phyloP scores from a whole-genome alignment of 2,329 filamentous ascomycete genomes.

The Trichothecium roseum region DNA sequence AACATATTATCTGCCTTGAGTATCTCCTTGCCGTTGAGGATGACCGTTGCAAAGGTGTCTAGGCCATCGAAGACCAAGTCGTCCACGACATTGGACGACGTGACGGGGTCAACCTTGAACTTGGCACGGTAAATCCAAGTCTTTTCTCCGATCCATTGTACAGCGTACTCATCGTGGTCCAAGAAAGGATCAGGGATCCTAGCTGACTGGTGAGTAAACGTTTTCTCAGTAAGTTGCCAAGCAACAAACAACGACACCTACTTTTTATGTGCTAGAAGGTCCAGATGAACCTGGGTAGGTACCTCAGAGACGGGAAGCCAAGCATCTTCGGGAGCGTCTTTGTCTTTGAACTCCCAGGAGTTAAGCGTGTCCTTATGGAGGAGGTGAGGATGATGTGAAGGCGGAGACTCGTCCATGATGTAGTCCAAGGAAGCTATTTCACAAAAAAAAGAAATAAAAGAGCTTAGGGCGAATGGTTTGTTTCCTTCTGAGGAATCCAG shows the following conservation, averaged over 20 bases:
- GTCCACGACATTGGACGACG: not conserved
- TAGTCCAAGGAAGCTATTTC: not conserved
- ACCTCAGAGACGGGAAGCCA: conserved; percentile 22
- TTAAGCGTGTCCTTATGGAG: not conserved
- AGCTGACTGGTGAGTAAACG: not conserved
- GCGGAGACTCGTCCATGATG: conserved; percentile 1
- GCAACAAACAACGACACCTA: conserved; percentile 6
- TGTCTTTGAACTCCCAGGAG: conserved; percentile 12
- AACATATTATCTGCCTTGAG: conserved; percentile 55
- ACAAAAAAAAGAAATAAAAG: no score
- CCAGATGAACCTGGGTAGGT: conserved; percentile 24
- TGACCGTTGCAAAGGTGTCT: conserved; percentile 52
- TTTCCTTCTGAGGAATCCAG: not conserved
- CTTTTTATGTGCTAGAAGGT: conserved; percentile 21
- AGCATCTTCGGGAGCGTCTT: conserved; percentile 4
- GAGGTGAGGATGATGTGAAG: not conserved
- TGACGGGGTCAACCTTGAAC: conserved; percentile 14
- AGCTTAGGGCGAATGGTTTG: no score
- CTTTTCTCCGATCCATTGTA: conserved; percentile 52
- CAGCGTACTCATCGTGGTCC: conserved; percentile 49
- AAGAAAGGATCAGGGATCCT: conserved; percentile 45
- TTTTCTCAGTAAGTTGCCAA: no score
- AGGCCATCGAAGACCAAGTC: conserved; percentile 53
- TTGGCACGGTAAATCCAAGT: conserved; percentile 45
- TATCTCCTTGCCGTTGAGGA: conserved; percentile 41